phyloP scores from a whole-genome alignment of 148 eudicot species.

The Rhododendron mucronatum region DNA sequence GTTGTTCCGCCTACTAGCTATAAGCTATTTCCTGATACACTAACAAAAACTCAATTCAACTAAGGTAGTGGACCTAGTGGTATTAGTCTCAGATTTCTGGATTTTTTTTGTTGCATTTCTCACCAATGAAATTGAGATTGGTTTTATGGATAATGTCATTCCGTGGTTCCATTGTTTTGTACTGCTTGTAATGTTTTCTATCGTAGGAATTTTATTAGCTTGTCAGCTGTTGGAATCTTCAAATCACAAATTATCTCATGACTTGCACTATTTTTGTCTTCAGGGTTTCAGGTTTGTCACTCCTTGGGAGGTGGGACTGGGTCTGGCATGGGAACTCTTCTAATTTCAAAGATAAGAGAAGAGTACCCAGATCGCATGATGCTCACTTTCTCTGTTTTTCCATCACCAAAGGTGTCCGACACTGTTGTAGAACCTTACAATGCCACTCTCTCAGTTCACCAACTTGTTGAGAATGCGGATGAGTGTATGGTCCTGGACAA shows the following conservation, averaged over 20 bases:
- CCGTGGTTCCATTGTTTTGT: neutral
- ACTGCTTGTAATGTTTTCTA: neutral
- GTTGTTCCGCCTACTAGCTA: neutral
- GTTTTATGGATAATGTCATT: neutral
- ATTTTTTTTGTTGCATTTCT: neutral
- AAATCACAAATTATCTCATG: neutral
- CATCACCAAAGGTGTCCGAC: neutral
- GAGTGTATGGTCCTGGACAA: slow-evolving; percentile 8
- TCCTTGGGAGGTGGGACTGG: slow-evolving; percentile 7
- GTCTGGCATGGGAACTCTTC: neutral
- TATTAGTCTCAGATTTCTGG: neutral
- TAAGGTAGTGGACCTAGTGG: neutral
- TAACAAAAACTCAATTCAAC: neutral
- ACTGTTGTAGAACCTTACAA: slow-evolving; percentile 6
- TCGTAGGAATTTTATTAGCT: neutral
- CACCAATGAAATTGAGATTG: neutral
- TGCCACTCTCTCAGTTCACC: slow-evolving; percentile 1
- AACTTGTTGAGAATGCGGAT: slow-evolving; percentile 3
- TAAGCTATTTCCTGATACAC: neutral
- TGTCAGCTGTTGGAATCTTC: neutral
- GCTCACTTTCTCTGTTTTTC: neutral
- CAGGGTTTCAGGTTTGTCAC: slow-evolving; percentile 3
- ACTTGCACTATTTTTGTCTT: neutral
- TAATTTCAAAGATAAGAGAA: neutral
- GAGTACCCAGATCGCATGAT: neutral